A percentile compares a stretch with the other conserved stretches of the same genome.
phyloP scores from a whole-genome alignment of 2,329 filamentous ascomycete genomes.

The Colletotrichum horii region DNA sequence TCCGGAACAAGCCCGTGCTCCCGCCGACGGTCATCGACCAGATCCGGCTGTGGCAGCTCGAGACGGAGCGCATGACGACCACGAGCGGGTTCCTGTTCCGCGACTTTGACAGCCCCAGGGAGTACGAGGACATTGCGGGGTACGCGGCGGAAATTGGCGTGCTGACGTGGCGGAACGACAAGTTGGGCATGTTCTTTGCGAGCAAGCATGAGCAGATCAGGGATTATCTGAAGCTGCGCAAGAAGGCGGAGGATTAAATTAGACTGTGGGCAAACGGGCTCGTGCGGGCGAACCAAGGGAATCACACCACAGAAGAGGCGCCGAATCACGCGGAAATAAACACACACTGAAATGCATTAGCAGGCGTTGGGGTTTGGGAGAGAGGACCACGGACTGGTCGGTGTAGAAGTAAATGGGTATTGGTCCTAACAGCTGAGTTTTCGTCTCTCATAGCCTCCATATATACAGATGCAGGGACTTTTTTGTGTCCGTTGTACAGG shows the following conservation, averaged over 20 bases:
- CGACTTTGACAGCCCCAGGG: conserved; percentile 76
- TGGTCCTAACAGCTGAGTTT: conserved; percentile 8
- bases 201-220: conserved; percentile 88
- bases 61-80: conserved; percentile 91
- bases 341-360: conserved; percentile 17
- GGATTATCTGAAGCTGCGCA: conserved; percentile 75
- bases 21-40: conserved; percentile 97
- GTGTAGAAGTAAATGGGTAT: conserved; percentile 19
- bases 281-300: not conserved
- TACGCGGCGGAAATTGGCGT: conserved; percentile 94
- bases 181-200: conserved; percentile 86
- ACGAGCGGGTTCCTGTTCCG: conserved; percentile 86
- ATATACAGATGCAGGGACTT: not conserved
- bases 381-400: not conserved
- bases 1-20: conserved; percentile 71
- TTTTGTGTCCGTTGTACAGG: not conserved
- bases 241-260: conserved; percentile 45
- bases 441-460: conserved; percentile 2
- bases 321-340: not conserved
- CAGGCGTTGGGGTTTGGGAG: conserved; percentile 21
- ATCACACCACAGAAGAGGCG: not conserved
- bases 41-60: conserved; percentile 96
- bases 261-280: not conserved
- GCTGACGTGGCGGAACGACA: conserved; percentile 83
- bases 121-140: conserved; percentile 73